Conservation (phyloP, 257 asterid species). For the Solanum chmielewskii region DNA sequence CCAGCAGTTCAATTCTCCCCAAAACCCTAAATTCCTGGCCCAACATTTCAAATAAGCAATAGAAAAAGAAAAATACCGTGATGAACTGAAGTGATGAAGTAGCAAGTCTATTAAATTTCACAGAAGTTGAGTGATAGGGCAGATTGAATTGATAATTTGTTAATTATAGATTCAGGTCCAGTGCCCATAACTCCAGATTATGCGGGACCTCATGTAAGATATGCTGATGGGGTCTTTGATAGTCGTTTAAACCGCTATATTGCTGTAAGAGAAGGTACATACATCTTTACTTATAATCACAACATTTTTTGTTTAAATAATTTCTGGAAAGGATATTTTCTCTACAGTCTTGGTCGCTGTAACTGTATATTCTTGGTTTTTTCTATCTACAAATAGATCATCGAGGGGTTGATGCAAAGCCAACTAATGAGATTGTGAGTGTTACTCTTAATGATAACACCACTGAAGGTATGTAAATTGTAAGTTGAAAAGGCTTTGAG, state of each 20-base stretch:
- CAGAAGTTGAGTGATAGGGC: not conserved
- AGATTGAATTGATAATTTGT: not conserved
- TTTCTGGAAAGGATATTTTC: not conserved
- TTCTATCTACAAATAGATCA: not conserved
- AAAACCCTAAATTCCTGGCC: not conserved
- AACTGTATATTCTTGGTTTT: not conserved
- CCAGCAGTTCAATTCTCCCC: not conserved
- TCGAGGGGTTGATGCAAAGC: not conserved
- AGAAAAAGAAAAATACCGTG: not conserved
- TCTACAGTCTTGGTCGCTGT: not conserved
- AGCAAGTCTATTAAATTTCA: not conserved
- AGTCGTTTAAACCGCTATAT: not conserved
- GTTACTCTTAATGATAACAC: not conserved
- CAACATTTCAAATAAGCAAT: not conserved
- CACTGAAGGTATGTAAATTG: not conserved
- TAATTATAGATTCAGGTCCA: not conserved
- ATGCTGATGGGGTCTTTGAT: not conserved
- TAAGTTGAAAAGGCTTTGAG: not conserved
- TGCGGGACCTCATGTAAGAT: not conserved
- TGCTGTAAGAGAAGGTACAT: not conserved
- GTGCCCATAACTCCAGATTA: conserved; percentile 1
- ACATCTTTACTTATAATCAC: not conserved
- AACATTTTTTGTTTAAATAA: not conserved
- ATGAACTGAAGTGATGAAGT: not conserved
- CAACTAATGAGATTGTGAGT: not conserved